Evolutionary conservation across 306 rosid genomes (phyloP).

Genomic region (Abrus pulchellus): DNA sequence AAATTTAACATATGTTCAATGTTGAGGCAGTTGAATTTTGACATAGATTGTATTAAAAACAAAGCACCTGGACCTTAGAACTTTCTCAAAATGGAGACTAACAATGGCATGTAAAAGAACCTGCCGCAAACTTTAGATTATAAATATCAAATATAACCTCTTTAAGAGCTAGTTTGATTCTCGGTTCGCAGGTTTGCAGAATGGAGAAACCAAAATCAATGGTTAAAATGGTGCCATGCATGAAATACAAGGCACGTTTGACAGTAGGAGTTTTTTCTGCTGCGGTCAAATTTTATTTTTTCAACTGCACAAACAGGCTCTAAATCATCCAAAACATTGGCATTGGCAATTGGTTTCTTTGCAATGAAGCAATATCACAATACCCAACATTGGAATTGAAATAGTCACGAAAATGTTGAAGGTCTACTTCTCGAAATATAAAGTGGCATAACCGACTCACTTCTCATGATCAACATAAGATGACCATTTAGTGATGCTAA

Average conservation of each 20-base stretch:
- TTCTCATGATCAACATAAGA: neutral
- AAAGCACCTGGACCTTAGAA: neutral
- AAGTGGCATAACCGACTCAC: neutral
- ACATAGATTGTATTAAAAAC: neutral
- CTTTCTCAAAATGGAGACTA: neutral
- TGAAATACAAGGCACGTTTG: too few relatives aligned
- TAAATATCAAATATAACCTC: neutral
- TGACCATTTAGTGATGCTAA: neutral
- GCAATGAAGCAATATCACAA: neutral
- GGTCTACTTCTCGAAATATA: conserved; percentile 3
- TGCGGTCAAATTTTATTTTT: too few relatives aligned
- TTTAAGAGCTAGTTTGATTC: too few relatives aligned
- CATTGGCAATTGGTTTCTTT: neutral
- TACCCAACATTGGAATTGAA: neutral
- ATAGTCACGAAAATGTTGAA: conserved; percentile 11
- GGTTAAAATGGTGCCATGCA: too few relatives aligned
- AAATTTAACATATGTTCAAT: neutral
- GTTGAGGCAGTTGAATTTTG: conserved; percentile 19
- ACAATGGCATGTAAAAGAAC: conserved; percentile 1
- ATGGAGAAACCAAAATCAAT: too few relatives aligned
- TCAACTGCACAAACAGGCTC: too few relatives aligned
- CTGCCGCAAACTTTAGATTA: neutral
- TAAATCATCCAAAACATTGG: neutral
- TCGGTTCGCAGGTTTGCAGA: too few relatives aligned
- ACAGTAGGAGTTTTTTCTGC: too few relatives aligned